Base-by-base conservation (phyloP, 208 protist species). In the Lotmaria passim region DNA sequence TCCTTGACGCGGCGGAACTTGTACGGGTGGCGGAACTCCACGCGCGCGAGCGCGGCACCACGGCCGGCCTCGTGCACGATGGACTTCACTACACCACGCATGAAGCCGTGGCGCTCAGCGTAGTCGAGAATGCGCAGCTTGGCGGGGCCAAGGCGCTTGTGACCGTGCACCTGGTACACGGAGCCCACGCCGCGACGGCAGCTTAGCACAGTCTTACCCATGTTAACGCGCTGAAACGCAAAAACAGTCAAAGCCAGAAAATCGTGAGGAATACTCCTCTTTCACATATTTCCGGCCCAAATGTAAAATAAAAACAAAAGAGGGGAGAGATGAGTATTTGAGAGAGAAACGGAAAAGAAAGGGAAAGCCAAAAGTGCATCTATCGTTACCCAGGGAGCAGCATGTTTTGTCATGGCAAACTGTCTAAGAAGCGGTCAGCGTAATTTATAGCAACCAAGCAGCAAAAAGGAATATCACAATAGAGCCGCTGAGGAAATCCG, bases 41-140 rank as follows among this genome's bases (percentile, higher is more conserved):
- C 98, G 59, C 81, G 74, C 48, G 98, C 99, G 39, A 99, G 85
- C 48, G 99, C 98, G 59, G 98, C 99, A 82, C 99, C 99, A 91
- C 99, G 93, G 51, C 99, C 98, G 51, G 98, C 91, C 74, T 99
- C 99, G 91, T 99, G 99, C 77, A 99, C 91, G 80, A 99, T 99
- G 43, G 98, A 85, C 82, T 91, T 96, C 33, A 99, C 89, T 24
- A 98, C 81, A 74, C 90, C 63, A 50, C 75, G 65, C 63, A 89
- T 77, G 75, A 86, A 99, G 36, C 98, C 98, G 46, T 99, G 82
- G 52, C 98, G 85, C 94, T 99, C 99, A 53, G 93, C 88, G 81
- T 93, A 99, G 84, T 99, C 98, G 38, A 99, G 76, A 58, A 90
- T 76, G 74, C 98, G 96, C 74, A 99, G 91, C 78, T 93, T 90